Percentiles rank a stretch among this genome's conserved stretches.
Conservation (phyloP, 495 filamentous ascomycete species). For the Talaromyces thailandensis region DNA sequence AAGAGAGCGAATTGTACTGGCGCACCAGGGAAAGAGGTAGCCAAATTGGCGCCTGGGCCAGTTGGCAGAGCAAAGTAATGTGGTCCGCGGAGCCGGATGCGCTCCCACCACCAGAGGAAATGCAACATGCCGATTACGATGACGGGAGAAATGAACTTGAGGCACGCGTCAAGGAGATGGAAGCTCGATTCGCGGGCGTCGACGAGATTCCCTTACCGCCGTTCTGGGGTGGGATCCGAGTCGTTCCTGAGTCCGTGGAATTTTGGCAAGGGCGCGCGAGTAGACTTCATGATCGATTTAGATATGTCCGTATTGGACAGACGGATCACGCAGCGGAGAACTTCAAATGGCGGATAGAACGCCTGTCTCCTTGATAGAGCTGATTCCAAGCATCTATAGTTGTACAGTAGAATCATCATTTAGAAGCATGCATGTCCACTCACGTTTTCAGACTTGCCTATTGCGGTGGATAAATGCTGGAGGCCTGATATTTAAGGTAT, state of each 20-base stretch:
- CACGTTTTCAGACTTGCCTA: neutral
- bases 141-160: slow-evolving; percentile 60
- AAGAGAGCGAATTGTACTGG: slow-evolving; percentile 83
- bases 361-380: slow-evolving; percentile 28
- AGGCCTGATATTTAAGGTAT: neutral
- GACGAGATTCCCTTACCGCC: slow-evolving; percentile 81
- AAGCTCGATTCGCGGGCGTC: slow-evolving; percentile 59
- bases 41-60: slow-evolving; percentile 89
- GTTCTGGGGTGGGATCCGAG: slow-evolving; percentile 88
- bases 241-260: slow-evolving; percentile 79
- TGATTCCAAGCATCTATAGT: neutral
- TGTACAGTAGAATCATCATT: neutral
- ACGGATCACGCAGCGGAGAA: slow-evolving; percentile 52
- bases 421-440: neutral
- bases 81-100: slow-evolving; percentile 25
- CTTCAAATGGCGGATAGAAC: slow-evolving; percentile 34
- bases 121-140: slow-evolving; percentile 50
- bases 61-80: slow-evolving; percentile 71
- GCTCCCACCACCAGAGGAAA: slow-evolving; percentile 38
- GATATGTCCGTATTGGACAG: slow-evolving; percentile 52
- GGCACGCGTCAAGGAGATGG: slow-evolving; percentile 58
- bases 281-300: slow-evolving; percentile 87
- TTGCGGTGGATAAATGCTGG: neutral
- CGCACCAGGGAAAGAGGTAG: slow-evolving; percentile 71
- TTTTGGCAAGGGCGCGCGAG: slow-evolving; percentile 92